These are phyloP conservation scores for Coprinopsis strossmayeri DNA, from an alignment of 768 basidiomycete species.

Conservation along the genomic window DNA sequence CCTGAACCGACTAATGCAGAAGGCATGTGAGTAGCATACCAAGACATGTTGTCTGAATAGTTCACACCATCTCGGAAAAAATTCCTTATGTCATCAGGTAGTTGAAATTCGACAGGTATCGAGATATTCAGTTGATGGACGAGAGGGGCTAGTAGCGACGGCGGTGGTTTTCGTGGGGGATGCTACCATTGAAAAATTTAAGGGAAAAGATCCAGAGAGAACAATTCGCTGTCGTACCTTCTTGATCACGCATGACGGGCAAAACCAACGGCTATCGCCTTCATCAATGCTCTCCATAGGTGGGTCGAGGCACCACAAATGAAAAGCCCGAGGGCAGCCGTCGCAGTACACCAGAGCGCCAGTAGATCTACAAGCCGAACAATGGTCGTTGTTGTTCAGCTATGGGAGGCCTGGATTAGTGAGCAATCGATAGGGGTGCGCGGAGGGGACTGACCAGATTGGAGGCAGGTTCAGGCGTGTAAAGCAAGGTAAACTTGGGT, in stretches of 20 bases:
- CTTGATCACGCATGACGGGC: slow-evolving; percentile 60
- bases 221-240: slow-evolving; percentile 41
- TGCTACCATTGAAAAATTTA: slow-evolving; percentile 36
- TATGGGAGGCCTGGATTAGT: slow-evolving; percentile 17
- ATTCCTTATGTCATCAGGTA: slow-evolving; percentile 77
- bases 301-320: slow-evolving; percentile 94
- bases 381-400: slow-evolving; percentile 75
- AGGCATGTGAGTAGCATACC: slow-evolving; percentile 11
- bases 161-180: slow-evolving; percentile 60
- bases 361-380: slow-evolving; percentile 73
- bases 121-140: slow-evolving; percentile 60
- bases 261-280: slow-evolving; percentile 80
- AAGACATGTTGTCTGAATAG: slow-evolving; percentile 8
- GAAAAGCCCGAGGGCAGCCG: slow-evolving; percentile 93
- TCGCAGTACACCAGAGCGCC: slow-evolving; percentile 95
- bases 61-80: slow-evolving; percentile 84
- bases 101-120: slow-evolving; percentile 77
- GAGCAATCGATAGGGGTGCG: slow-evolving; percentile 5
- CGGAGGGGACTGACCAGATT: slow-evolving; percentile 31
- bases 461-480: slow-evolving; percentile 38
- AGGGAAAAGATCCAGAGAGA: slow-evolving; percentile 10
- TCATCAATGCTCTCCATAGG: slow-evolving; percentile 87
- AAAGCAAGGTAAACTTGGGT: slow-evolving; percentile 36
- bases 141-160: slow-evolving; percentile 65
- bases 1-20: slow-evolving; percentile 61